Evolutionary conservation across 1,284 basidiomycete species (phyloP).

Genomic region (Salmacisia buchloeana): DNA sequence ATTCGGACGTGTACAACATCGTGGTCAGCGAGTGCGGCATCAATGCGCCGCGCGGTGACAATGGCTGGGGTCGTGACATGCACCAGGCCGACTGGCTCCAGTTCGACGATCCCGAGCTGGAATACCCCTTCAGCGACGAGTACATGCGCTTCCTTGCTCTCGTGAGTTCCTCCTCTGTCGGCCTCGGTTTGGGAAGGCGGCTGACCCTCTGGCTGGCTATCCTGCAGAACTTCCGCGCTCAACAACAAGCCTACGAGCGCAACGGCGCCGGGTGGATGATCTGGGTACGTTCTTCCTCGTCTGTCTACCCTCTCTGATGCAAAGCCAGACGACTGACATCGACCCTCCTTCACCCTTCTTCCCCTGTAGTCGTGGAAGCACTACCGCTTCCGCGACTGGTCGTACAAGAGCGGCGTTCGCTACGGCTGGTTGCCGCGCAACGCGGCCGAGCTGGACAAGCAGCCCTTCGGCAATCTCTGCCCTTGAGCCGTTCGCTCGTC

Average conservation of each 20-base stretch:
- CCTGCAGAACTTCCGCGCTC: slow-evolving; percentile 8
- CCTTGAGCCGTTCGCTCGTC: neutral
- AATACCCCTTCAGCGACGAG: slow-evolving; percentile 6
- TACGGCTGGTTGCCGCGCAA: slow-evolving; percentile 35
- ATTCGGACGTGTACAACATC: neutral
- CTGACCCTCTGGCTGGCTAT: too few relatives aligned
- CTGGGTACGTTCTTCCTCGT: slow-evolving; percentile 59
- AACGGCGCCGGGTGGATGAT: slow-evolving; percentile 58
- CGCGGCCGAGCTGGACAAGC: neutral
- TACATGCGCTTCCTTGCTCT: slow-evolving; percentile 7
- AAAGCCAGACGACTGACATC: too few relatives aligned
- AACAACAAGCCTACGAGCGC: slow-evolving; percentile 9
- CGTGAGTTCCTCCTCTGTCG: neutral
- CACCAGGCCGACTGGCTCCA: neutral
- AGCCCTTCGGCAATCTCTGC: slow-evolving; percentile 2
- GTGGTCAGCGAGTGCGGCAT: neutral
- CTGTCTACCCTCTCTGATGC: neutral
- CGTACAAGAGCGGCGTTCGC: slow-evolving; percentile 45
- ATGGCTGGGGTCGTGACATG: slow-evolving; percentile 4
- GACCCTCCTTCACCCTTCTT: neutral
- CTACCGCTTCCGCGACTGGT: slow-evolving; percentile 43
- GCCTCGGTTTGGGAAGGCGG: too few relatives aligned
- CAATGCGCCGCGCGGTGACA: neutral
- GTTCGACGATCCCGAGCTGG: neutral
- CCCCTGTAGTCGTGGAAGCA: slow-evolving; percentile 50